Percentiles rank a stretch among this genome's conserved stretches.
These are phyloP conservation scores for Curvularia spicifera DNA, from an alignment of 2,329 filamentous ascomycete species.

Conservation along the genomic window DNA sequence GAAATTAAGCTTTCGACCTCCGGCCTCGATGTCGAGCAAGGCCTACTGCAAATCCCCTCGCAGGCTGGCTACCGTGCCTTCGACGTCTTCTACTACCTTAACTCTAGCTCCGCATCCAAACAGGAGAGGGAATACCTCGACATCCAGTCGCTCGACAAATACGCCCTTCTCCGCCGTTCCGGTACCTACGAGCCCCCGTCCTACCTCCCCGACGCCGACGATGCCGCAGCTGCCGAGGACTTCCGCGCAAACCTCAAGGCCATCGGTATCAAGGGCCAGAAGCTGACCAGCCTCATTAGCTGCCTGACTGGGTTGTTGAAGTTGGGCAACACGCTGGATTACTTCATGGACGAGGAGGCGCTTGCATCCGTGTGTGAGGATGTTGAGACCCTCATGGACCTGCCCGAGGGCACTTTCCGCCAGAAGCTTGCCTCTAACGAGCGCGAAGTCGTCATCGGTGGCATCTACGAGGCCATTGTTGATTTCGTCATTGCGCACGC, in stretches of 20 bases:
- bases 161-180: conserved; percentile 79
- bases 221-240: conserved; percentile 90
- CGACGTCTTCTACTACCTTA: conserved; percentile 95
- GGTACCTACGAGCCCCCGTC: conserved; percentile 84
- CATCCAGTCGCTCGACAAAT: conserved; percentile 76
- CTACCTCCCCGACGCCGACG: conserved; percentile 90
- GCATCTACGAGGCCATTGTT: conserved; percentile 90
- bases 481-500: conserved; percentile 93
- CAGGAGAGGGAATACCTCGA: conserved; percentile 88
- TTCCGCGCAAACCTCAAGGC: conserved; percentile 85
- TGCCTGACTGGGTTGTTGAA: conserved; percentile 86
- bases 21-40: conserved; percentile 82
- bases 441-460: conserved; percentile 79
- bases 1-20: conserved; percentile 81
- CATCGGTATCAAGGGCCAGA: conserved; percentile 89
- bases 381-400: conserved; percentile 80
- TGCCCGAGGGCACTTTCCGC: conserved; percentile 83
- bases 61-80: conserved; percentile 89
- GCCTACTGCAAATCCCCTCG: conserved; percentile 78
- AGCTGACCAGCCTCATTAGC: conserved; percentile 82
- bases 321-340: conserved; percentile 87
- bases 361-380: conserved; percentile 90
- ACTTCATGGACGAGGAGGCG: conserved; percentile 80
- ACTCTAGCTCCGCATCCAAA: conserved; percentile 87
- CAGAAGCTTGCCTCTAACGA: conserved; percentile 84